Conservation (phyloP, 2,329 filamentous ascomycete species). For the Beauveria bassiana region DNA sequence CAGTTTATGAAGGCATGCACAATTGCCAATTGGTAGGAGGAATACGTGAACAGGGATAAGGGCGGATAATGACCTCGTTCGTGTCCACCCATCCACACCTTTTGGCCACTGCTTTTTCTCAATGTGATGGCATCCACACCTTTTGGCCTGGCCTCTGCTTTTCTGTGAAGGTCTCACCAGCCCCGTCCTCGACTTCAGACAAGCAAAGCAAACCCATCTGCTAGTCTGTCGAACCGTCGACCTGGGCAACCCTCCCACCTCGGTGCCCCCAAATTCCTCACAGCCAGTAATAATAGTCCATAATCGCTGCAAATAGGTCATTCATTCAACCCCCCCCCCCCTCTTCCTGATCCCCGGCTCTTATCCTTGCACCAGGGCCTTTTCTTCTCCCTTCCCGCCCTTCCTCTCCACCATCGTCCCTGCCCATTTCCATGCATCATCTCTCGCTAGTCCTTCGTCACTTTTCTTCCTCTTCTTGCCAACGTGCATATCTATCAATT, state of each 20-base stretch:
- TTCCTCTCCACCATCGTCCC: conserved; percentile 3
- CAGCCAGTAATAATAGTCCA: not conserved
- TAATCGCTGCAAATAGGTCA: not conserved
- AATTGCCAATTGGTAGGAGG: not conserved
- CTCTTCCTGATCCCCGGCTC: not conserved
- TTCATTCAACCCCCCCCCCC: not conserved
- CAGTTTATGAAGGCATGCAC: not conserved
- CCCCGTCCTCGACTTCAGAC: not conserved
- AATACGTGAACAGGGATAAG: not conserved
- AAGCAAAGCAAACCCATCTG: not conserved
- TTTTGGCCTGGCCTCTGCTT: not conserved
- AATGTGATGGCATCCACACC: not conserved
- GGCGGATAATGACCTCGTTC: not conserved
- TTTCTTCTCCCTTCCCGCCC: not conserved
- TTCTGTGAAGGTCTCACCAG: not conserved
- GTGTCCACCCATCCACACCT: not conserved
- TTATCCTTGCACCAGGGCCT: not conserved
- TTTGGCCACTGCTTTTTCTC: not conserved
- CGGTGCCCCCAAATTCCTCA: not conserved
- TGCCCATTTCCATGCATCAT: conserved; percentile 3
- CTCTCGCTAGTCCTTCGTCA: not conserved
- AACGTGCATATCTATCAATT: not conserved
- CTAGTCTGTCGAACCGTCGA: not conserved
- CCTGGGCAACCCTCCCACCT: not conserved
- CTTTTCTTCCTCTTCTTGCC: conserved; percentile 1